These are phyloP conservation scores for carrot (Daucus carota) DNA, from an alignment of 129 eudicot genomes.

Conservation along the genomic window DNA sequence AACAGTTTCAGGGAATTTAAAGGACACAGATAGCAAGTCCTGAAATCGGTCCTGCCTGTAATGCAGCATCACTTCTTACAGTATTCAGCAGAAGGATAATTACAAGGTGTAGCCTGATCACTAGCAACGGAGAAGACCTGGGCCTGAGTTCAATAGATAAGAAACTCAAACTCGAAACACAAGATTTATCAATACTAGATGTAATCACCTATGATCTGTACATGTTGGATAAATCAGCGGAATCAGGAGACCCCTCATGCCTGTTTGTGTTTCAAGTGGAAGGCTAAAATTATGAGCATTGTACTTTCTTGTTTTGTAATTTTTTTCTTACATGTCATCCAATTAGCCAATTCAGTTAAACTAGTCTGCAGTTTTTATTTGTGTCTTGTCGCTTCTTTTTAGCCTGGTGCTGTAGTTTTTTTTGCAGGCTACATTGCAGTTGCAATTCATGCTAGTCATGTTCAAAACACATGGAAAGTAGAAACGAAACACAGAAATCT, in stretches of 20 bases:
- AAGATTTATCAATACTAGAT: not conserved
- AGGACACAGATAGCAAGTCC: constrained; percentile 28
- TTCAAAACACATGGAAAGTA: not conserved
- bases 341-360: constrained; percentile 2
- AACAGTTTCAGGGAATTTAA: constrained; percentile 35
- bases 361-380: constrained; percentile 12
- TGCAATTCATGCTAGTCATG: constrained; percentile 4
- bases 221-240: constrained; percentile 30
- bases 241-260: constrained; percentile 3
- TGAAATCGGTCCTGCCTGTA: constrained; percentile 17
- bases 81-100: constrained; percentile 17
- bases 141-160: constrained; percentile 20
- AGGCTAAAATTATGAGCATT: not conserved
- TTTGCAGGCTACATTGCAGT: constrained; percentile 12
- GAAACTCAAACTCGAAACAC: constrained; percentile 1
- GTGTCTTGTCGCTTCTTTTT: constrained; percentile 25
- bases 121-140: constrained; percentile 38
- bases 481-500: not conserved
- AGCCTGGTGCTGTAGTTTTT: constrained; percentile 60
- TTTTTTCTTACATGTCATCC: constrained; percentile 11
- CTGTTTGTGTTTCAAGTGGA: constrained; percentile 18
- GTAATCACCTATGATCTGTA: constrained; percentile 13
- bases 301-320: constrained; percentile 8
- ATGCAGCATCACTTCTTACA: constrained; percentile 31
- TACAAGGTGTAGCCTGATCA: constrained; percentile 27